Evolutionary conservation across 2,329 filamentous ascomycete genomes (phyloP).

Genomic region (Fusarium pseudoanthophilum): DNA sequence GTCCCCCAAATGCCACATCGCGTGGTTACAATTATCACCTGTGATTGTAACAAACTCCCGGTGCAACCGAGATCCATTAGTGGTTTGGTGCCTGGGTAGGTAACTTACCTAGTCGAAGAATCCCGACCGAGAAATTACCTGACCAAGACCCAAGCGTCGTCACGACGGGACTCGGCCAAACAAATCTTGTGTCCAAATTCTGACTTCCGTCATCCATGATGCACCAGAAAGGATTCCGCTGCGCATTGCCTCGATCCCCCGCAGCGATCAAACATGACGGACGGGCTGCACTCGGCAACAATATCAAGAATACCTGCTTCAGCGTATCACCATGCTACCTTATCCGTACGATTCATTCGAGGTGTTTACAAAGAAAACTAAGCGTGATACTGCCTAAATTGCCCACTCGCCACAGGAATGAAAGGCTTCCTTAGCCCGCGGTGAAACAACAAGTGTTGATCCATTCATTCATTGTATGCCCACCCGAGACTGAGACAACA

Average conservation of each 20-base stretch:
- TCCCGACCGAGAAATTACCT: background rate
- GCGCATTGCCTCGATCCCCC: constrained; percentile 10
- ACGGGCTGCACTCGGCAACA: constrained; percentile 14
- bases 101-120: background rate
- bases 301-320: constrained; percentile 4
- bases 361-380: background rate
- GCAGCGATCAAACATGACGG: constrained; percentile 4
- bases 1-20: background rate
- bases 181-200: background rate
- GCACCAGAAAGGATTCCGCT: constrained; percentile 3
- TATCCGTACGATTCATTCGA: background rate
- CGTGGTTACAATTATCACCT: background rate
- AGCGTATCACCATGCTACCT: background rate
- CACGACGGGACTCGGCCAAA: constrained; percentile 21
- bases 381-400: background rate
- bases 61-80: constrained; percentile 11
- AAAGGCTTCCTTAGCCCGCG: background rate
- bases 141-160: constrained; percentile 1
- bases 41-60: constrained; percentile 4
- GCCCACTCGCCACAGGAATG: constrained; percentile 30
- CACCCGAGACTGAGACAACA: constrained; percentile 36
- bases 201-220: constrained; percentile 16
- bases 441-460: constrained; percentile 34
- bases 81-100: background rate
- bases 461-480: constrained; percentile 16